Conservation (phyloP, 2,329 filamentous ascomycete genomes). For the Pseudogymnoascus pannorum region DNA sequence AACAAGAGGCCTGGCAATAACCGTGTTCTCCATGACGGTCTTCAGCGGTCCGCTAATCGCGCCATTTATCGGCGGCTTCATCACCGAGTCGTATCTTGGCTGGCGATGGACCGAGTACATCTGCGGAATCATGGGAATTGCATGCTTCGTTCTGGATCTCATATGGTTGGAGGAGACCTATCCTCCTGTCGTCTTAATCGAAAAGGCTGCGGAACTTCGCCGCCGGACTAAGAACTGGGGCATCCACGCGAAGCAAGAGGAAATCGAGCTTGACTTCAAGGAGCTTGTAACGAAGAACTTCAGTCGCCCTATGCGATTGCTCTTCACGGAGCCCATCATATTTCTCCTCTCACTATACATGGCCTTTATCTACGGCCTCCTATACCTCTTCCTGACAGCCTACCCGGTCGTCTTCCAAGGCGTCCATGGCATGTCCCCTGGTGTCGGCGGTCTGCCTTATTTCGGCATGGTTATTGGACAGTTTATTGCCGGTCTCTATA, state of each 20-base stretch:
- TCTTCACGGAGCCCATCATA: constrained; percentile 64
- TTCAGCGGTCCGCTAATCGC: constrained; percentile 62
- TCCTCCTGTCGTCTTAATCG: constrained; percentile 56
- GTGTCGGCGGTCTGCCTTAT: constrained; percentile 70
- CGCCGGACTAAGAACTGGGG: constrained; percentile 62
- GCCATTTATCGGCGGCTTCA: constrained; percentile 64
- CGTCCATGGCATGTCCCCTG: constrained; percentile 62
- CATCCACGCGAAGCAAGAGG: constrained; percentile 64
- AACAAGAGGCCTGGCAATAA: constrained; percentile 50
- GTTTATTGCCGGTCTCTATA: constrained; percentile 56
- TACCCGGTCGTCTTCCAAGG: constrained; percentile 74
- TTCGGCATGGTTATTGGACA: constrained; percentile 77
- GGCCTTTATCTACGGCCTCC: constrained; percentile 67
- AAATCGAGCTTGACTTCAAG: constrained; percentile 58
- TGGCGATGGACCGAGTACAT: constrained; percentile 71
- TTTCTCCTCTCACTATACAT: constrained; percentile 62
- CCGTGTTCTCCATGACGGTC: constrained; percentile 53
- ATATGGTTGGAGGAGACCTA: constrained; percentile 64
- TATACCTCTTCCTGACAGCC: constrained; percentile 81
- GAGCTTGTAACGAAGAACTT: constrained; percentile 54
- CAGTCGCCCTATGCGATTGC: constrained; percentile 33
- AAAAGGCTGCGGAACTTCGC: constrained; percentile 54
- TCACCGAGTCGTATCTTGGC: constrained; percentile 51
- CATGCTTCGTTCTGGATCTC: constrained; percentile 51
- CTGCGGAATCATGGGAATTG: constrained; percentile 53